These are phyloP conservation scores for Cynanchum wilfordii DNA, from an alignment of 257 asterid genomes.

Conservation along the genomic window DNA sequence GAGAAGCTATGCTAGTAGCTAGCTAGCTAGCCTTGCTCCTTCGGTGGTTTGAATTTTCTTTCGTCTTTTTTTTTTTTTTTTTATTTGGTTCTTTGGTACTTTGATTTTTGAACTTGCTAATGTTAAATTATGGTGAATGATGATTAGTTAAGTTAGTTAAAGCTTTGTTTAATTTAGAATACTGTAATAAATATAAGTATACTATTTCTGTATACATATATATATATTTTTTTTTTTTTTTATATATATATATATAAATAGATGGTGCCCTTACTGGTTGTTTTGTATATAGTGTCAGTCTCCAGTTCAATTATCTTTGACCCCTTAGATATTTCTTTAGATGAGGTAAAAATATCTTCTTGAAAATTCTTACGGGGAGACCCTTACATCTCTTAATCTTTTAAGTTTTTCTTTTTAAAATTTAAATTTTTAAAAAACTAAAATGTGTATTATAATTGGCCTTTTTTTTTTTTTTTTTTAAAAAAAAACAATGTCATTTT, in stretches of 20 bases:
- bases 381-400: too few species aligned
- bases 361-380: too few species aligned
- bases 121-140: background rate
- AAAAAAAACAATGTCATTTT: too few species aligned
- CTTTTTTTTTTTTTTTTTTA: too few species aligned
- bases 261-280: background rate
- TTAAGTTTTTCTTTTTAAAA: too few species aligned
- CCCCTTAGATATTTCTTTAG: background rate
- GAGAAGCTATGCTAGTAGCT: too few species aligned
- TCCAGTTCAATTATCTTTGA: background rate
- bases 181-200: slow-evolving; percentile 13
- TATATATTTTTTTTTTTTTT: too few species aligned
- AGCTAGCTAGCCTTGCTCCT: background rate
- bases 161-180: slow-evolving; percentile 4
- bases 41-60: background rate
- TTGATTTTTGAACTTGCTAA: slow-evolving; percentile 5
- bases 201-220: slow-evolving; percentile 9
- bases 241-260: too few species aligned
- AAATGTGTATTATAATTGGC: too few species aligned
- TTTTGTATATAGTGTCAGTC: background rate
- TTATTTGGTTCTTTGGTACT: background rate
- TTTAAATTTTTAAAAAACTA: too few species aligned
- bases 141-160: slow-evolving; percentile 12
- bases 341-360: background rate
- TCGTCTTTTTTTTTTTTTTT: background rate